Base-by-base conservation (phyloP, 1,284 basidiomycete species). In the Cutaneotrichosporon sp. region DNA sequence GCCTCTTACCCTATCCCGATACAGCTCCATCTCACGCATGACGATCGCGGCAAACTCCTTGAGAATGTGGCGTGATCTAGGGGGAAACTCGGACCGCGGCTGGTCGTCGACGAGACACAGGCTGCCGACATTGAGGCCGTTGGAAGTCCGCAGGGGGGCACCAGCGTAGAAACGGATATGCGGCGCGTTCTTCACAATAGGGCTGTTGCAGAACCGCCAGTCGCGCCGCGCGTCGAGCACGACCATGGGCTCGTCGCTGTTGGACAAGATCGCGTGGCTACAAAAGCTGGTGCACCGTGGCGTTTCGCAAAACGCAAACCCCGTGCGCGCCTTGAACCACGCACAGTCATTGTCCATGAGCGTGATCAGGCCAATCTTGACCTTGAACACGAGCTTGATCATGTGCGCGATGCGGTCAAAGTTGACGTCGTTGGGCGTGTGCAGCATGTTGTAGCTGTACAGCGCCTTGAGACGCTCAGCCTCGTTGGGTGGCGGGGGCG, bases 21-120 rank as follows among this genome's bases (percentile, higher is more conserved):
- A 92, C 3, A 97, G 76, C 72, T 96, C 92, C 83, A 97, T 85
- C 75, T 97, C 92, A 41, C 92, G 83, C 86, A 96, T 90, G n/a
- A 87, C 85, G 51, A 97, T 85, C 5, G 88, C 74, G 1, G 91
- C 90, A 72, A 97, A 96, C 73, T 97, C 92, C 67, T 94, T 94
- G 55, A 97, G 78, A 1, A 90, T 92, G 75, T 94, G 88, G 40
- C 92, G 78, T 64, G 91, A 89, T 30, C 92, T 79, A 17, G 92
- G 90, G 3, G 85, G 84, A 67, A 96, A 97, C 56, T 93, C 90
- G 15, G 82, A 78, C 42, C 88, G 80, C 2, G 91, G 90, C 41
- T 82, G 79, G 68, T 91, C 87, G 63, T 94, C 91, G 59, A 93
- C 84, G 51, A 97, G 80, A 46, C 89, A 86, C 51, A 96, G 76